Evolutionary conservation across 2,329 filamentous ascomycete species (phyloP).

Genomic region (Camillea tinctor): DNA sequence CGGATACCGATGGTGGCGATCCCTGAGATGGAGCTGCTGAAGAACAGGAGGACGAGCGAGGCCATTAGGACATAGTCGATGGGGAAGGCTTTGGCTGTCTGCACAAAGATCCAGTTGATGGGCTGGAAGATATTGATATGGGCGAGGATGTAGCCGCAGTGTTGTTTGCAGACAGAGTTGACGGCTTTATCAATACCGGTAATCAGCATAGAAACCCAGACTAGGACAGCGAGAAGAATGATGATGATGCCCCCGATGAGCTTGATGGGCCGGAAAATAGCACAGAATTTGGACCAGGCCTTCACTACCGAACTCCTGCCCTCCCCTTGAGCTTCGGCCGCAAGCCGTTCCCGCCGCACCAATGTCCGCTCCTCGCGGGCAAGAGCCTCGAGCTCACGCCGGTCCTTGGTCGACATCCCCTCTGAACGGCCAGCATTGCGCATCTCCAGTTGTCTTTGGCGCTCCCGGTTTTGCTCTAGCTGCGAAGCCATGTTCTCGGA

Average conservation of each 20-base stretch:
- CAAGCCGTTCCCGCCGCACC: conserved; percentile 82
- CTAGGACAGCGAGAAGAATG: conserved; percentile 68
- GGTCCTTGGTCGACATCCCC: conserved; percentile 78
- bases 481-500: conserved; percentile 75
- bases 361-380: conserved; percentile 89
- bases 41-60: conserved; percentile 80
- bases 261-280: conserved; percentile 84
- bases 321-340: conserved; percentile 77
- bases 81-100: conserved; percentile 80
- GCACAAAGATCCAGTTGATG: conserved; percentile 83
- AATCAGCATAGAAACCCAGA: conserved; percentile 91
- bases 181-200: conserved; percentile 95
- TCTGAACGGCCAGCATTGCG: conserved; percentile 75
- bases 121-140: conserved; percentile 91
- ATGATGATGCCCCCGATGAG: conserved; percentile 80
- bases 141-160: conserved; percentile 89
- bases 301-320: conserved; percentile 72
- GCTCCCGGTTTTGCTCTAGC: conserved; percentile 83
- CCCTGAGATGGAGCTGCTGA: conserved; percentile 82
- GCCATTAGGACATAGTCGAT: conserved; percentile 90
- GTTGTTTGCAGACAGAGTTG: conserved; percentile 87
- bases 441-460: conserved; percentile 86
- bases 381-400: conserved; percentile 82
- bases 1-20: conserved; percentile 87
- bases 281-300: conserved; percentile 76